These are phyloP conservation scores for Zanthoxylum bungeanum DNA, from an alignment of 345 rosid genomes.

Conservation along the genomic window DNA sequence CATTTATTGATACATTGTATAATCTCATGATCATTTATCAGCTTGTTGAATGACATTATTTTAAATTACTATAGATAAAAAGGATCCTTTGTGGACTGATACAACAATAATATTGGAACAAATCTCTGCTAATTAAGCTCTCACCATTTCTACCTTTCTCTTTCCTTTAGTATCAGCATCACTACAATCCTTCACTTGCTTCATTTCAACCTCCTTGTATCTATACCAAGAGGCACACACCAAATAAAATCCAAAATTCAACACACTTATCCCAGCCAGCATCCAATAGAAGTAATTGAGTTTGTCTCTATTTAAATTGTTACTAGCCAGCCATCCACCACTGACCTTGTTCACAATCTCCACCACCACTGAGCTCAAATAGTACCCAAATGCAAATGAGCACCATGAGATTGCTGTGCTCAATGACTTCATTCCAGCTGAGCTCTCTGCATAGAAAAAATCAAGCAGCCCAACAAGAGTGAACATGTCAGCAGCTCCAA, in stretches of 20 bases:
- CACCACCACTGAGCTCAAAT: conserved; percentile 48
- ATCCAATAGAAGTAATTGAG: conserved; percentile 37
- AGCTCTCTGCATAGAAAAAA: conserved; percentile 60
- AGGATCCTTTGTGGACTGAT: neutral
- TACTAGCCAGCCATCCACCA: conserved; percentile 39
- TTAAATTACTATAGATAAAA: neutral
- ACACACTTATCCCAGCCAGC: conserved; percentile 18
- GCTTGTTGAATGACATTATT: neutral
- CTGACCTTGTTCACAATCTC: conserved; percentile 53
- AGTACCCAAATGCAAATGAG: conserved; percentile 57
- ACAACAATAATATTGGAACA: neutral
- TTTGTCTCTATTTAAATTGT: conserved; percentile 27
- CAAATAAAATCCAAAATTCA: conserved; percentile 51
- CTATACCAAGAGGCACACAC: conserved; percentile 61
- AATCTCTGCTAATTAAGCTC: neutral
- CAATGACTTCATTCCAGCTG: conserved; percentile 50
- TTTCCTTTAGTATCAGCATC: conserved; percentile 11
- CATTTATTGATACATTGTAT: too few species aligned
- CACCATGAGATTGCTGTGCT: conserved; percentile 52
- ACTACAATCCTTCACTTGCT: conserved; percentile 10
- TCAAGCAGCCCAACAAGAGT: conserved; percentile 55
- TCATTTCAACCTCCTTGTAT: conserved; percentile 41
- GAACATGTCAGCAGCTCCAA: conserved; percentile 66
- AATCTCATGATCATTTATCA: too few species aligned
- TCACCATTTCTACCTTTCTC: conserved; percentile 12